These are phyloP conservation scores for Rhodotorula sp. DNA, from an alignment of 1,284 basidiomycete genomes.

Conservation along the genomic window DNA sequence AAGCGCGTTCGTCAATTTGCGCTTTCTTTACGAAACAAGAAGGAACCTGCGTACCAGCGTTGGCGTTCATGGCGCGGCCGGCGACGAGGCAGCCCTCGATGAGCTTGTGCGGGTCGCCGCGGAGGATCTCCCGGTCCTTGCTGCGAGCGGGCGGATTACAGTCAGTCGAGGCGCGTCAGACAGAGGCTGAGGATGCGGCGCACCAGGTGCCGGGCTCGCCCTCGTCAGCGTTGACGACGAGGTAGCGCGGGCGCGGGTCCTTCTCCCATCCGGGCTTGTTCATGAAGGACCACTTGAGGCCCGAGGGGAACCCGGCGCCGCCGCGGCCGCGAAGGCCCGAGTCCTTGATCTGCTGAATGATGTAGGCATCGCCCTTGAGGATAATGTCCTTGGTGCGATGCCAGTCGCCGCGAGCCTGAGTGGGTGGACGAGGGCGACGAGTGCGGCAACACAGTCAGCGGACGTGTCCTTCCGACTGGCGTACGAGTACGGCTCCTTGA, in stretches of 20 bases:
- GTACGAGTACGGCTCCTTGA: not conserved
- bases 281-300: slow-evolving; percentile 89
- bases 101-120: slow-evolving; percentile 97
- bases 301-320: slow-evolving; percentile 95
- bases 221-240: slow-evolving; percentile 98
- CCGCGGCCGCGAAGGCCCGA: slow-evolving; percentile 94
- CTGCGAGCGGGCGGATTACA: not conserved
- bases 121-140: slow-evolving; percentile 97
- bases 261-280: slow-evolving; percentile 99
- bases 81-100: slow-evolving; percentile 97
- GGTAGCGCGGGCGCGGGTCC: slow-evolving; percentile 87
- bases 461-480: not conserved
- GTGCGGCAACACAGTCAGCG: not conserved
- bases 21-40: too few relatives aligned
- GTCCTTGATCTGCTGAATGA: slow-evolving; percentile 87
- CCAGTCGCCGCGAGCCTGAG: slow-evolving; percentile 90
- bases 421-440: not conserved
- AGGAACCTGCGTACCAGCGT: slow-evolving; percentile 57
- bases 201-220: slow-evolving; percentile 94
- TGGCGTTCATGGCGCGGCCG: slow-evolving; percentile 97
- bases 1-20: not conserved
- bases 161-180: not conserved
- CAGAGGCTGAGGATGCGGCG: not conserved
- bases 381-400: slow-evolving; percentile 95
- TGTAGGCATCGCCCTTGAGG: slow-evolving; percentile 94